Evolutionary conservation across 176 grass and related monocot species (phyloP).

Genomic region (Carex pumila): DNA sequence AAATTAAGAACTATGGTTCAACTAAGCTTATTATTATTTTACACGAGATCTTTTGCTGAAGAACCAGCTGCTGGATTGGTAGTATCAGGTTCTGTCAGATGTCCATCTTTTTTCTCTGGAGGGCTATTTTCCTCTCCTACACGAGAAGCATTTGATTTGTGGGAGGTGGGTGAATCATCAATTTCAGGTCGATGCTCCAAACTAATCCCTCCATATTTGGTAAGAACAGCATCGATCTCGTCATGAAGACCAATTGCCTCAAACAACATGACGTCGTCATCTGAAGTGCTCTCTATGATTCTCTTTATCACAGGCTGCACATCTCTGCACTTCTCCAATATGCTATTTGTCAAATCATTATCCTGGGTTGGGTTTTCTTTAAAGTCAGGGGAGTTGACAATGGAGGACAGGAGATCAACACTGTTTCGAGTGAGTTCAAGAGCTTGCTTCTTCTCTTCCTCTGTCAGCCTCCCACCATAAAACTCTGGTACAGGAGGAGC

Average conservation of each 20-base stretch:
- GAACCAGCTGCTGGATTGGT: not conserved
- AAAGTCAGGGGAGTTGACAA: conserved; percentile 15
- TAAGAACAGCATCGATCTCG: conserved; percentile 18
- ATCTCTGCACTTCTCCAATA: conserved; percentile 30
- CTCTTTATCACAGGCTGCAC: conserved; percentile 20
- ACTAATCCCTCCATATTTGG: conserved; percentile 23
- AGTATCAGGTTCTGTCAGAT: not conserved
- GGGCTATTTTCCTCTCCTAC: not conserved
- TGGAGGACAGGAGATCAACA: conserved; percentile 24
- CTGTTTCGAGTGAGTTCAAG: conserved; percentile 25
- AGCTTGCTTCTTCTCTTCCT: conserved; percentile 28
- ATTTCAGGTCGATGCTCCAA: not conserved
- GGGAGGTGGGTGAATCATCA: not conserved
- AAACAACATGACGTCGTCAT: conserved; percentile 32
- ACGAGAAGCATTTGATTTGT: not conserved
- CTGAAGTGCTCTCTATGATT: conserved; percentile 31
- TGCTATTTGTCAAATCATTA: conserved; percentile 26
- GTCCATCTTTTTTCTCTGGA: conserved; percentile 6
- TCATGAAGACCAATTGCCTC: conserved; percentile 37
- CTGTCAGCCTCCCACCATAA: not conserved
- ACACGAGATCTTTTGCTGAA: not conserved
- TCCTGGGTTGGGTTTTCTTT: conserved; percentile 20
- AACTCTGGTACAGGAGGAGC: not conserved
- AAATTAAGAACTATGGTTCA: not conserved
- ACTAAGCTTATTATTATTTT: not conserved